A percentile compares a stretch with the other conserved stretches of the same genome.
Conservation (phyloP, 2,329 filamentous ascomycete genomes). For the Immersiporthe knoxdaviesiana region DNA sequence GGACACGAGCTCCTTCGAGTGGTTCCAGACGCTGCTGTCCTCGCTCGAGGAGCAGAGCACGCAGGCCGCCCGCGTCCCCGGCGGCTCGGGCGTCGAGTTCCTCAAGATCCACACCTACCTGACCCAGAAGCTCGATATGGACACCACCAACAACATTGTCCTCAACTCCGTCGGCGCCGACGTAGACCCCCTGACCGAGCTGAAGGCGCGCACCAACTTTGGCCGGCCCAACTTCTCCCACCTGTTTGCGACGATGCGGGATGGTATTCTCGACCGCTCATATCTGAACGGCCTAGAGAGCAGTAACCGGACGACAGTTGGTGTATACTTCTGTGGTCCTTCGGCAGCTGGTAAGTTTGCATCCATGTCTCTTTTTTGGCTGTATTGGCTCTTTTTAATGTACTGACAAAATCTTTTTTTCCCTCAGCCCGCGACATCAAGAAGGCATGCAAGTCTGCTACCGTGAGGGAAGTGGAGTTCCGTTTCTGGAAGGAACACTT, state of each 20-base stretch:
- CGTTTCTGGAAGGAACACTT: conserved; percentile 99
- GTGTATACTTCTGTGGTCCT: conserved; percentile 97
- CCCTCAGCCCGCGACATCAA: conserved; percentile 78
- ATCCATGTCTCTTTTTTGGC: not conserved
- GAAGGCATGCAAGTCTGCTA: conserved; percentile 74
- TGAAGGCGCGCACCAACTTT: conserved; percentile 90
- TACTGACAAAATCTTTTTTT: conserved; percentile 47
- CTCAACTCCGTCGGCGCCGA: conserved; percentile 90
- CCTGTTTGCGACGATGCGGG: conserved; percentile 81
- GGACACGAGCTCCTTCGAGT: conserved; percentile 94
- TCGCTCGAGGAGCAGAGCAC: conserved; percentile 87
- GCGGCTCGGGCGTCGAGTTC: conserved; percentile 77
- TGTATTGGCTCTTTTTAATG: too few relatives aligned
- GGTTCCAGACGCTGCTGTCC: conserved; percentile 94
- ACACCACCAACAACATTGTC: conserved; percentile 95
- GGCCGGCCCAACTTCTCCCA: conserved; percentile 87
- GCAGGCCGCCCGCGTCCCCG: conserved; percentile 67
- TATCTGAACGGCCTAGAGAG: conserved; percentile 84
- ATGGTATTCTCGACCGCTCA: conserved; percentile 81
- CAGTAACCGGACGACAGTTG: conserved; percentile 79
- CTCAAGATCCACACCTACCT: conserved; percentile 97
- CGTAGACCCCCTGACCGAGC: conserved; percentile 88
- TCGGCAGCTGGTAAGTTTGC: conserved; percentile 63
- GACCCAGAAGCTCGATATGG: conserved; percentile 87
- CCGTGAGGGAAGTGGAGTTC: conserved; percentile 81